These are phyloP conservation scores for bread wheat (Triticum aestivum) DNA, from an alignment of 176 grass and related monocot species.

Conservation along the genomic window DNA sequence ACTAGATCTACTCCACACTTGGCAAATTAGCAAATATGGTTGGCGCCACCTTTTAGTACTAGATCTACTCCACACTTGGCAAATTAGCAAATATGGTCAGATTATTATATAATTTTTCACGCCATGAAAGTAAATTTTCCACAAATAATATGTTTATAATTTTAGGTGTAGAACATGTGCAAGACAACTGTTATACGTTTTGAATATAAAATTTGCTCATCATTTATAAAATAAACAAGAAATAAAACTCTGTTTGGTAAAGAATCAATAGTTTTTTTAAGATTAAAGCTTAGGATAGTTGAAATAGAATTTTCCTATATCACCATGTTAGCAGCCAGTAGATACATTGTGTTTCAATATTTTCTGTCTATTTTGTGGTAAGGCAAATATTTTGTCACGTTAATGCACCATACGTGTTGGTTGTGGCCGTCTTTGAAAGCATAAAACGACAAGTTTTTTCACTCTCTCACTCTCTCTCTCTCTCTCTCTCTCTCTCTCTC, in stretches of 20 bases:
- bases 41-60: neutral
- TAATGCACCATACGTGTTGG: neutral
- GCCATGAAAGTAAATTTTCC: neutral
- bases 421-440: neutral
- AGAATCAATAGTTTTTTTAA: neutral
- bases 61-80: too few relatives aligned
- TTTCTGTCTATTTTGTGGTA: neutral
- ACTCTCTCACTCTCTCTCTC: too few relatives aligned
- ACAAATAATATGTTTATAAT: neutral
- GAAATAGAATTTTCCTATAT: neutral
- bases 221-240: neutral
- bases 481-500: too few relatives aligned
- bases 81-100: neutral
- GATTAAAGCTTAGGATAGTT: neutral
- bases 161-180: neutral
- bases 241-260: neutral
- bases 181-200: neutral
- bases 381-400: neutral
- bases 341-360: too few relatives aligned
- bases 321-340: neutral
- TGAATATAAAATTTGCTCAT: too few relatives aligned
- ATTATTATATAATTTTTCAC: neutral
- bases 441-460: neutral
- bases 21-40: neutral
- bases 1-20: too few relatives aligned